A percentile compares a stretch with the other conserved stretches of the same genome.
Evolutionary conservation across 768 basidiomycete species (phyloP).

Genomic region (Pleurotus sapidus): DNA sequence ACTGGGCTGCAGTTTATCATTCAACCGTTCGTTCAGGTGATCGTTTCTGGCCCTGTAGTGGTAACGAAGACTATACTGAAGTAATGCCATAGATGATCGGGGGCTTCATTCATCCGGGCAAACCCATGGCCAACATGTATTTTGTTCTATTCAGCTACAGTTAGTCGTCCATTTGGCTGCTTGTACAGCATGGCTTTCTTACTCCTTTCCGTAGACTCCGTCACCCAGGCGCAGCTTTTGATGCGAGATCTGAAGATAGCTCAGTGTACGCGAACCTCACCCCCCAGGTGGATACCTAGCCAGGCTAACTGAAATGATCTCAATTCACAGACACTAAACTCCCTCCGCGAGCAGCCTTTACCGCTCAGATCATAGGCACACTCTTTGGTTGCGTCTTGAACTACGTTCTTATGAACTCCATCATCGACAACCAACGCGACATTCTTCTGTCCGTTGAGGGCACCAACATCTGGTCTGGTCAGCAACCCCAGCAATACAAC

Average conservation of each 20-base stretch:
- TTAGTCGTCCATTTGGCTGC: slow-evolving; percentile 17
- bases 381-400: slow-evolving; percentile 45
- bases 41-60: slow-evolving; percentile 1
- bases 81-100: slow-evolving; percentile 49
- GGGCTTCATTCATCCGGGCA: slow-evolving; percentile 56
- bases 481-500: slow-evolving; percentile 48
- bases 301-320: neutral
- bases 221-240: slow-evolving; percentile 40
- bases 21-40: slow-evolving; percentile 50
- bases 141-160: slow-evolving; percentile 49
- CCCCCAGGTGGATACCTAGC: neutral
- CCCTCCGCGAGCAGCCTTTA: slow-evolving; percentile 46
- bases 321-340: slow-evolving; percentile 37
- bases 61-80: slow-evolving; percentile 26
- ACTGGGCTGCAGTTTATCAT: slow-evolving; percentile 43
- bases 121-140: slow-evolving; percentile 70
- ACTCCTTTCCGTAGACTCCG: slow-evolving; percentile 29
- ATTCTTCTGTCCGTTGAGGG: slow-evolving; percentile 54
- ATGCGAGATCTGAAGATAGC: slow-evolving; percentile 47
- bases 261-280: slow-evolving; percentile 28
- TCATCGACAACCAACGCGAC: slow-evolving; percentile 47
- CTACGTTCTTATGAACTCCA: slow-evolving; percentile 58
- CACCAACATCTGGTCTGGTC: slow-evolving; percentile 51
- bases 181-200: neutral
- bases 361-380: slow-evolving; percentile 48